Base-by-base conservation (phyloP, 768 basidiomycete species). In the Sarcodon sp. region DNA sequence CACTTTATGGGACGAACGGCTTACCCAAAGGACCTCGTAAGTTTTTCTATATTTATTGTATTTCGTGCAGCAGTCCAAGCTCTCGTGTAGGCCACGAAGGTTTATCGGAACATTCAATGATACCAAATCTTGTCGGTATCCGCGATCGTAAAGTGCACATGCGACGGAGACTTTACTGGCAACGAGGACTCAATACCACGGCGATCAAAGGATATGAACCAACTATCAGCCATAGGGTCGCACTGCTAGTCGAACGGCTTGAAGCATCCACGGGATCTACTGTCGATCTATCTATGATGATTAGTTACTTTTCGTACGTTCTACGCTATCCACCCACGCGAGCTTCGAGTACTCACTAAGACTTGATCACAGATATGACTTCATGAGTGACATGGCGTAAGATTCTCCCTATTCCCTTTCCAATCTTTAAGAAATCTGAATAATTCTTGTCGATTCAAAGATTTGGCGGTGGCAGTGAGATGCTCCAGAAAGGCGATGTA, bases 11-110 rank as follows among this genome's bases (percentile, higher is more conserved):
- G 2, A 55, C 62, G 33, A 59, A 61, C 16, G 79, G 76, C 6
- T 61, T 77, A 12, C 70, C 76, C 0, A 80, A 80, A 60, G 79
- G 77, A 27, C 71, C 73, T 43, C 75, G 78, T 78, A 50, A 50
- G 69, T 43, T 9, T 7, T 27, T 27, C 21, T 27, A 27, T 27
- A 27, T 27, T 27, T 27, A 4, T 27, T 27, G 21, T 27, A 27
- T 27, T 4, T 27, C 21, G 21, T 27, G 21, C 21, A 27, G 21
- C 4, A 27, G 3, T 27, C 21, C 21, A 27, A 27, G 21, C 21
- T 27, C 21, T 27, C 21, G 21, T 27, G 21, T 27, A 27, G 21
- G 21, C 21, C 21, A 27, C 21, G 21, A 27, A 27, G 21, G 21
- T 27, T 27, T 27, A 27, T 27, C 21, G 21, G 21, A 27, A 27